Evolutionary conservation across 257 asterid species (phyloP).

Genomic region (Thymus quinquecostatus): DNA sequence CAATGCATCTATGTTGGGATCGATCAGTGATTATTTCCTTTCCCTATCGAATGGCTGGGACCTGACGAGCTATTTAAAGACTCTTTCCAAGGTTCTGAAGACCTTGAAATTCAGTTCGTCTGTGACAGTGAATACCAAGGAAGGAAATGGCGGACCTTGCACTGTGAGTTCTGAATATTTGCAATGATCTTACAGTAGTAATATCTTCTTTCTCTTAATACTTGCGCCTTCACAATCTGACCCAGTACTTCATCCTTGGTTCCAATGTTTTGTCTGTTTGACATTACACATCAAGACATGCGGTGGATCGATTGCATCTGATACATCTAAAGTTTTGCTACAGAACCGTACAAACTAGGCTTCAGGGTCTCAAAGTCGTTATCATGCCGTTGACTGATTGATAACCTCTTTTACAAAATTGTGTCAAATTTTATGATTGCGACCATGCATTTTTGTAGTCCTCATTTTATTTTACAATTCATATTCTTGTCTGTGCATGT

Average conservation of each 20-base stretch:
- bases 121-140: slow-evolving; percentile 66
- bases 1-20: slow-evolving; percentile 94
- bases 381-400: slow-evolving; percentile 19
- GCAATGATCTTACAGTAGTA: not conserved
- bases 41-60: slow-evolving; percentile 99
- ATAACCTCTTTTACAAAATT: slow-evolving; percentile 1
- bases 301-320: slow-evolving; percentile 5
- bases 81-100: slow-evolving; percentile 89
- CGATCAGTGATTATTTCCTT: slow-evolving; percentile 96
- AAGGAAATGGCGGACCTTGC: slow-evolving; percentile 89
- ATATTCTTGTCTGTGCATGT: slow-evolving; percentile 21
- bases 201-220: not conserved
- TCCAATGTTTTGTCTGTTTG: slow-evolving; percentile 17
- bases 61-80: slow-evolving; percentile 85
- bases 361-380: slow-evolving; percentile 9
- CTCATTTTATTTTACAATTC: slow-evolving; percentile 22
- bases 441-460: slow-evolving; percentile 12
- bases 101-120: slow-evolving; percentile 78
- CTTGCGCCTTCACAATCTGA: slow-evolving; percentile 14
- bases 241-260: slow-evolving; percentile 6
- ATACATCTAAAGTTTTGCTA: slow-evolving; percentile 16
- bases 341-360: slow-evolving; percentile 4
- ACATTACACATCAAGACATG: slow-evolving; percentile 19
- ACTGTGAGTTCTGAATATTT: slow-evolving; percentile 61
- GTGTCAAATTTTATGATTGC: slow-evolving; percentile 10